Conservation (phyloP, 1,139 yeast genomes). For the Hanseniaspora uvarum region DNA sequence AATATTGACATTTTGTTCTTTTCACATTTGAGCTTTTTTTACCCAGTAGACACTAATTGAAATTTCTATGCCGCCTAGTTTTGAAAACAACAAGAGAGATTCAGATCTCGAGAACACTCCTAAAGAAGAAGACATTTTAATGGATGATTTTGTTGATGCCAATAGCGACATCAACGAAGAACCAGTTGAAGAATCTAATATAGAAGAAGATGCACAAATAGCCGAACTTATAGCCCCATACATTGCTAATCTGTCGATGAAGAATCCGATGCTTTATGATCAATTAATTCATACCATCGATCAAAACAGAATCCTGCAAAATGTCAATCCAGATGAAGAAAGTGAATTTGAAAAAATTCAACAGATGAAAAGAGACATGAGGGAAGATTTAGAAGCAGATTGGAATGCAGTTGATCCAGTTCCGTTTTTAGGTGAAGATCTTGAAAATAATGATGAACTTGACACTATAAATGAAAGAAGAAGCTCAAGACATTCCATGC, state of each 20-base stretch:
- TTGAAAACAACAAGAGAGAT: slow-evolving; percentile 4
- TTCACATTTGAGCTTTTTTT: too few species aligned
- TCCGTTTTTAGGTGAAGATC: slow-evolving; percentile 11
- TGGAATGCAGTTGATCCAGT: slow-evolving; percentile 17
- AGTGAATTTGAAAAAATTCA: slow-evolving; percentile 16
- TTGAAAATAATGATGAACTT: neutral
- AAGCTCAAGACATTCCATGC: slow-evolving; percentile 4
- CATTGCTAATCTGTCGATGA: slow-evolving; percentile 10
- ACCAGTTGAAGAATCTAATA: neutral
- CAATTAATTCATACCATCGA: slow-evolving; percentile 10
- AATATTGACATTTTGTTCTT: too few species aligned
- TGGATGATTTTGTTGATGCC: slow-evolving; percentile 6
- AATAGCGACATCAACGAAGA: neutral
- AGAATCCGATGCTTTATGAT: slow-evolving; percentile 7
- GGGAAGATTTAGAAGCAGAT: slow-evolving; percentile 16
- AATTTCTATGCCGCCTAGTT: neutral
- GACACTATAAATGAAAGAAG: neutral
- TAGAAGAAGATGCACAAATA: slow-evolving; percentile 7
- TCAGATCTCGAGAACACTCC: neutral
- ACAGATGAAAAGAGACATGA: slow-evolving; percentile 17
- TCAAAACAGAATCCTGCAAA: slow-evolving; percentile 10
- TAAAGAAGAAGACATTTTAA: neutral
- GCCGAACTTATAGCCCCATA: slow-evolving; percentile 11
- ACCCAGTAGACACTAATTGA: neutral
- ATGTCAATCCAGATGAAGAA: slow-evolving; percentile 8